Evolutionary conservation across 768 basidiomycete species (phyloP).

Genomic region (Pulveroboletus frians): DNA sequence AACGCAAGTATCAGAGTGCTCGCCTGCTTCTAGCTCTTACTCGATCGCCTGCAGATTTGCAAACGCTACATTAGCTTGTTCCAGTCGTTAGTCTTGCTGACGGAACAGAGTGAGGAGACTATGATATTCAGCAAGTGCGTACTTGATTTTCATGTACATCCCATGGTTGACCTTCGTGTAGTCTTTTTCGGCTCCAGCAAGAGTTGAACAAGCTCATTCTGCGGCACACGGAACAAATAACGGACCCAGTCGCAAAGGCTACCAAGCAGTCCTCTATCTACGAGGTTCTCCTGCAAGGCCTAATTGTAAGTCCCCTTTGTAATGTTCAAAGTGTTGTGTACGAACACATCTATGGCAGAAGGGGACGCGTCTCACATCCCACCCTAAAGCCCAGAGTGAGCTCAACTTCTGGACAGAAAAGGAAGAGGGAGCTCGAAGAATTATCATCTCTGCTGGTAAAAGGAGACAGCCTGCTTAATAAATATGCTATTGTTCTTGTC

Average conservation of each 20-base stretch:
- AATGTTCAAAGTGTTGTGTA: not conserved
- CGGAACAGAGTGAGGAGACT: conserved; percentile 81
- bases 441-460: conserved; percentile 42
- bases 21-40: conserved; percentile 1
- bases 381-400: conserved; percentile 83
- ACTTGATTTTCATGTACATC: not conserved
- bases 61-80: conserved; percentile 77
- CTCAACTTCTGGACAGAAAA: conserved; percentile 81
- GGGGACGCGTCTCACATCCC: conserved; percentile 64
- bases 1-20: conserved; percentile 39
- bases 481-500: conserved; percentile 13
- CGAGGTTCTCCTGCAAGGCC: conserved; percentile 66
- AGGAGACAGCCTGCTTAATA: conserved; percentile 21
- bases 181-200: conserved; percentile 77
- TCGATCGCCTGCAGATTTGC: conserved; percentile 47
- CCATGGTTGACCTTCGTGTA: conserved; percentile 27
- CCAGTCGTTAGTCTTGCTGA: conserved; percentile 75
- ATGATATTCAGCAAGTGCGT: conserved; percentile 94
- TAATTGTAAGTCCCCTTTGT: conserved; percentile 54
- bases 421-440: conserved; percentile 72
- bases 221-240: conserved; percentile 64
- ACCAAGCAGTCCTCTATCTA: conserved; percentile 71
- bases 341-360: conserved; percentile 36
- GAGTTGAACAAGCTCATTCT: conserved; percentile 75
- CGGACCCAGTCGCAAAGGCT: conserved; percentile 55